Conservation (phyloP, 1,284 basidiomycete species). For the Polyporus tsugae region DNA sequence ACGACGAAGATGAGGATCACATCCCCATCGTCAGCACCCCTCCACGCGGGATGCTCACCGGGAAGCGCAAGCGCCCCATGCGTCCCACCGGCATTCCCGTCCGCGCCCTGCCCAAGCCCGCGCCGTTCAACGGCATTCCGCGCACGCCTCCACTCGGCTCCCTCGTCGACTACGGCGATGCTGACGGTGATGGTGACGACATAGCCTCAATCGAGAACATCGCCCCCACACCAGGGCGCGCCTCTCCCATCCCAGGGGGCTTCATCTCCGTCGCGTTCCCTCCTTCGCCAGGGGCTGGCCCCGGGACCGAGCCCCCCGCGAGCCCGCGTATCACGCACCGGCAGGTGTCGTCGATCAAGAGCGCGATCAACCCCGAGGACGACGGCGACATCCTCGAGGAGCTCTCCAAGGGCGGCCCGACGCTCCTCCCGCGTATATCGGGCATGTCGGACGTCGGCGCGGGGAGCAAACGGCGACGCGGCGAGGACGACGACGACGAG, state of each 20-base stretch:
- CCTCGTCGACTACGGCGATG: slow-evolving; percentile 77
- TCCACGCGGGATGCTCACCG: slow-evolving; percentile 48
- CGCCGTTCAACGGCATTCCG: slow-evolving; percentile 38
- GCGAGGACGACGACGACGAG: slow-evolving; percentile 79
- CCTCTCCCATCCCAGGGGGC: slow-evolving; percentile 26
- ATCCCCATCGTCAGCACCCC: slow-evolving; percentile 44
- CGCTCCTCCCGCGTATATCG: slow-evolving; percentile 51
- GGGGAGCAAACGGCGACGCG: slow-evolving; percentile 76
- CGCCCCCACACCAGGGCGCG: slow-evolving; percentile 22
- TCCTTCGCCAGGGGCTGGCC: neutral
- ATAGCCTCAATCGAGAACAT: slow-evolving; percentile 30
- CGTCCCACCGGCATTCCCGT: slow-evolving; percentile 37
- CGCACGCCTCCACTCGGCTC: slow-evolving; percentile 62
- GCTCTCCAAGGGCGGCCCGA: slow-evolving; percentile 52
- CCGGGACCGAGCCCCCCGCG: slow-evolving; percentile 36
- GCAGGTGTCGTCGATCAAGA: slow-evolving; percentile 45
- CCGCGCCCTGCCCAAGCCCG: slow-evolving; percentile 26
- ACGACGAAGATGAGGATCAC: slow-evolving; percentile 65
- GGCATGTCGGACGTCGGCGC: slow-evolving; percentile 48
- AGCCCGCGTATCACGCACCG: slow-evolving; percentile 49
- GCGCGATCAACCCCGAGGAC: slow-evolving; percentile 41
- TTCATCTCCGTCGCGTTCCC: slow-evolving; percentile 26
- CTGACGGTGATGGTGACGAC: slow-evolving; percentile 52
- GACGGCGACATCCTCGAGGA: slow-evolving; percentile 64
- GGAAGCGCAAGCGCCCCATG: slow-evolving; percentile 62